Conservation (phyloP, 805 yeast genomes). For the Ogataea sp. region DNA sequence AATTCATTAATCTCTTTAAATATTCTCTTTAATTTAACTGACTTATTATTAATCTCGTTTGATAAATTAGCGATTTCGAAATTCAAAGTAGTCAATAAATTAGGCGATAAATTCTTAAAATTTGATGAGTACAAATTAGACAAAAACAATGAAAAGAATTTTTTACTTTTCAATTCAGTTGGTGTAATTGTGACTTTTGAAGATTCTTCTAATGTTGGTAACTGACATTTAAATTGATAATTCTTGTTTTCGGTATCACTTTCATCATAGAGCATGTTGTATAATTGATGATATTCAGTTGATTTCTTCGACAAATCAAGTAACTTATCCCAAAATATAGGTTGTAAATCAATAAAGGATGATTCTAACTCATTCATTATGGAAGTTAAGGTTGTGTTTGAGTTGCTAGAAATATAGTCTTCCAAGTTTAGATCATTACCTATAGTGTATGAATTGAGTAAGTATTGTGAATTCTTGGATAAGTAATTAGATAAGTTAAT, state of each 20-base stretch:
- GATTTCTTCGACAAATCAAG: constrained; percentile 14
- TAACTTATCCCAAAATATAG: constrained; percentile 17
- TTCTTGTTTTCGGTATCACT: neutral
- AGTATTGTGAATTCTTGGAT: neutral
- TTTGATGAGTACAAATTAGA: constrained; percentile 8
- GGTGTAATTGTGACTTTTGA: constrained; percentile 1
- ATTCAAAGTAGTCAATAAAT: constrained; percentile 15
- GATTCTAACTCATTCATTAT: constrained; percentile 12
- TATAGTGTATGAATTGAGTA: neutral
- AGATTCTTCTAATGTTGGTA: constrained; percentile 19
- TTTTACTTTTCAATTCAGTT: neutral
- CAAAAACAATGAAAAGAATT: neutral
- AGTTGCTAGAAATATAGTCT: neutral
- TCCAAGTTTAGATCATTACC: neutral
- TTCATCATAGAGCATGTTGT: constrained; percentile 15
- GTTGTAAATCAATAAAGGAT: constrained; percentile 15
- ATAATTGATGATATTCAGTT: constrained; percentile 14
- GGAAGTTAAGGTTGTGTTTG: neutral
- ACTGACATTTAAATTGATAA: constrained; percentile 8
- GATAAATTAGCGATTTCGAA: constrained; percentile 21
- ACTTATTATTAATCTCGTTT: constrained; percentile 12
- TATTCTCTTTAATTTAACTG: constrained; percentile 14
- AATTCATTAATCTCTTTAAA: constrained; percentile 1
- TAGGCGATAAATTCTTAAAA: constrained; percentile 19
- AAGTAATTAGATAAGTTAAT: neutral